phyloP scores from a whole-genome alignment of 169 alveolate species.

The Cystoisospora suis region DNA sequence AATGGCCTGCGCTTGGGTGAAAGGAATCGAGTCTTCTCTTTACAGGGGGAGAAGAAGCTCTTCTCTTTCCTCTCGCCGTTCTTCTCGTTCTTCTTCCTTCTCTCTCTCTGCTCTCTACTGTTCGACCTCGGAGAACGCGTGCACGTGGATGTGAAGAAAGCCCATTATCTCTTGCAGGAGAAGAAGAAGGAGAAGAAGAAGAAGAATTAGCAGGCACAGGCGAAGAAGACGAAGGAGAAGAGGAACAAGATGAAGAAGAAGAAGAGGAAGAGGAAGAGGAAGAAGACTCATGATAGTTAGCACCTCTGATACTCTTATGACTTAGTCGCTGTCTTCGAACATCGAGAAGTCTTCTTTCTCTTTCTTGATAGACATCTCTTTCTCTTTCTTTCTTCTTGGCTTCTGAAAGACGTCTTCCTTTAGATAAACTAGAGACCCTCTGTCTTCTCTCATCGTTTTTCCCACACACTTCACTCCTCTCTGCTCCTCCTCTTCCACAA shows the following conservation, averaged over 20 bases:
- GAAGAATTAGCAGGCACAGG: neutral
- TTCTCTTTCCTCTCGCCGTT: no score
- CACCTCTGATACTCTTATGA: no score
- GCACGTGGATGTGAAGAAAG: no score
- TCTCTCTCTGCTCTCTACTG: no score
- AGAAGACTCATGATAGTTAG: neutral
- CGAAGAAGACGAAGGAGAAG: neutral
- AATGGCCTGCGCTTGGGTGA: no score
- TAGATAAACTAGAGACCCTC: no score
- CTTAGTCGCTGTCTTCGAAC: neutral
- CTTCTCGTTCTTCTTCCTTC: no score
- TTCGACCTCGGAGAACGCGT: no score
- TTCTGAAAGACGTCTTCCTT: neutral
- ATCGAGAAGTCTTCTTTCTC: no score
- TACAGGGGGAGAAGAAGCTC: no score
- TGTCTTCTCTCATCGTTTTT: no score
- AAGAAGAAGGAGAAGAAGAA: neutral
- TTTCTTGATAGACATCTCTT: neutral
- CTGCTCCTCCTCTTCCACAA: neutral
- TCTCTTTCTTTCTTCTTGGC: neutral
- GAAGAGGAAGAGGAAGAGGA: neutral
- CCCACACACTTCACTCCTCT: neutral
- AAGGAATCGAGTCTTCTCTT: no score
- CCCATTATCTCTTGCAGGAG: neutral
- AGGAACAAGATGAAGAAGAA: neutral